Conservation (phyloP, 2,329 filamentous ascomycete genomes). For the Diplocarpon rosae region DNA sequence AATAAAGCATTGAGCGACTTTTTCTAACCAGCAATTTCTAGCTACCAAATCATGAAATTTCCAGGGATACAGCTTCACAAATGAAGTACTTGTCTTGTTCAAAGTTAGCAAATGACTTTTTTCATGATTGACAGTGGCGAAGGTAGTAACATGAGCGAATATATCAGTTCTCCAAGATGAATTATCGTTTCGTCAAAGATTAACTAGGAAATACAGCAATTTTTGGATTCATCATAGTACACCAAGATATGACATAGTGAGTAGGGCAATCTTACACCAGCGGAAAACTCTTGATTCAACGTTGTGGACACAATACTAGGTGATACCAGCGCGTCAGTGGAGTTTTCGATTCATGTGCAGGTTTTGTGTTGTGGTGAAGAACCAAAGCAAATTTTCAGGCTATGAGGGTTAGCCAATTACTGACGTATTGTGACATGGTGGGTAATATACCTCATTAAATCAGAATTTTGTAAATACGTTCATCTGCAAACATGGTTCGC, state of each 20-base stretch:
- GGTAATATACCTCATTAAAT: constrained; percentile 33
- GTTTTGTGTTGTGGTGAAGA: constrained; percentile 8
- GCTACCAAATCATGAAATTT: too few species aligned
- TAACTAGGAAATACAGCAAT: constrained; percentile 28
- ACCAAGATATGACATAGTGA: neutral
- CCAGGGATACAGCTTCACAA: neutral
- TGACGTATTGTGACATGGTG: neutral
- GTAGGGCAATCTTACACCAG: constrained; percentile 9
- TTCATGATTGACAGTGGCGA: neutral
- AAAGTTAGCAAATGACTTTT: neutral
- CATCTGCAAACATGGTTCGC: constrained; percentile 26
- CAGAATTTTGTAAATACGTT: constrained; percentile 32
- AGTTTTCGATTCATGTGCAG: constrained; percentile 2
- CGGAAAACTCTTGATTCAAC: neutral
- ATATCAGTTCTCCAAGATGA: constrained; percentile 32
- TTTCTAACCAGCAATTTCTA: too few species aligned
- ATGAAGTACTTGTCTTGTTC: neutral
- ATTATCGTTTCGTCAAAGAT: constrained; percentile 28
- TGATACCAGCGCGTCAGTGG: constrained; percentile 17
- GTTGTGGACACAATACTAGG: constrained; percentile 10
- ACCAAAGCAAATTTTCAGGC: constrained; percentile 27
- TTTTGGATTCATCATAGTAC: constrained; percentile 28
- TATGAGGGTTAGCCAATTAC: constrained; percentile 13
- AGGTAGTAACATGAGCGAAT: constrained; percentile 2
- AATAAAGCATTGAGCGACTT: neutral